Evolutionary conservation across 768 basidiomycete genomes (phyloP), one percentile per base, ranked within the genome.

Genomic region (Rhodocollybia butyracea): DNA sequence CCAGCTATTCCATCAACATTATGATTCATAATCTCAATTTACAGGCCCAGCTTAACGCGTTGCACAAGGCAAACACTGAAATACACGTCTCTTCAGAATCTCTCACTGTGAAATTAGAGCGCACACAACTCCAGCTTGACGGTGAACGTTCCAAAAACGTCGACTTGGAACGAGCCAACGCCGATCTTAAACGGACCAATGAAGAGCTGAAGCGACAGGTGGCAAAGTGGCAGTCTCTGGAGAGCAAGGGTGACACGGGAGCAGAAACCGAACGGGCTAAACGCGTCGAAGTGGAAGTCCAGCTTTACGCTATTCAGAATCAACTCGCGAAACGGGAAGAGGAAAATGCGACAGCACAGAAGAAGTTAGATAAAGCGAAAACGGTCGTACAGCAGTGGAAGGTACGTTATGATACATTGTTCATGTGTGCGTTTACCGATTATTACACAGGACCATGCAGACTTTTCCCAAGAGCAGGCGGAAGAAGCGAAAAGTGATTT

Each of bases 161-260:
- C 0, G 84, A 86, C 29, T 74, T 89, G 34, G 77, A 85, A 56
- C 77, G 76, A 42, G 64, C 73, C 31, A 79, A 84, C 52, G 78
- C 81, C 39, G 86, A 88, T 38, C 74, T 82, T 22, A 79, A 82
- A 57, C 79, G 82, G 5, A 75, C 76, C 10, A 79, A 78, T 46
- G 68, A 69, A 4, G 79, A 86, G 39, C 70, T 89, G 34, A 76
- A 79, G 47, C 77, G 78, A 15, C 89, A 91, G 60, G 70, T 91
- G 8, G 79, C 80, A 39, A 82, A 85, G 62, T 89, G 86, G 87
- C 77, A 87, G 62, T 76, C 67, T 26, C 67, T 89, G 17, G 89
- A 90, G 62, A 83, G 72, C 26, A 83, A 81, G 46, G 86, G 83
- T 45, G 83, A 78, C 11, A 79, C 73, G 17, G 83, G 87, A 30